Conservation (phyloP, 441 rosid genomes). For the Kokia cookei region DNA sequence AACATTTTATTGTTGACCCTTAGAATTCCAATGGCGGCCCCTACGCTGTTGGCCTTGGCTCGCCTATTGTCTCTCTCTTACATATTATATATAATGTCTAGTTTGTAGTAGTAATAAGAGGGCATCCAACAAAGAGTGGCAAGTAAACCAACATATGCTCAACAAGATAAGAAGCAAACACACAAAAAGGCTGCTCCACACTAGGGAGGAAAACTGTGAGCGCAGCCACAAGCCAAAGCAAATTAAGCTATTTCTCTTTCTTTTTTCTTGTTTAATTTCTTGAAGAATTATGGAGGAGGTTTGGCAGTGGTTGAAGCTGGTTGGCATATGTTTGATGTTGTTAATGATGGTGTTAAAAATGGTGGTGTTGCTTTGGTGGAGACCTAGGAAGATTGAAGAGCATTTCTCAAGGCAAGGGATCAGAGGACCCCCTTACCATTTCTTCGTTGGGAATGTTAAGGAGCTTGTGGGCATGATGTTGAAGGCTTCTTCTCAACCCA, state of each 20-base stretch:
- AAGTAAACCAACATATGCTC: constrained; percentile 35
- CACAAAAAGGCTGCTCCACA: constrained; percentile 27
- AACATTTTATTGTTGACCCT: constrained; percentile 65
- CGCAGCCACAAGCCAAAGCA: not conserved
- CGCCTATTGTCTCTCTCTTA: not conserved
- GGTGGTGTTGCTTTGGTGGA: constrained; percentile 70
- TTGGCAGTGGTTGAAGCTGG: not conserved
- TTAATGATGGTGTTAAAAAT: constrained; percentile 12
- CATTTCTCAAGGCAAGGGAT: constrained; percentile 95
- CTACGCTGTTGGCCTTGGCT: not conserved
- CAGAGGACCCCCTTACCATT: constrained; percentile 92
- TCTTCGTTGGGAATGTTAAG: constrained; percentile 87
- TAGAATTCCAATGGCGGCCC: constrained; percentile 90
- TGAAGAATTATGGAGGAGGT: constrained; percentile 1
- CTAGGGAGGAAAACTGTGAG: not conserved
- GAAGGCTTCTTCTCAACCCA: constrained; percentile 90
- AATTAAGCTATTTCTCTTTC: constrained; percentile 18
- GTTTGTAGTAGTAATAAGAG: constrained; percentile 14
- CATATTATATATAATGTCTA: not conserved
- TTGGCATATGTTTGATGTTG: not conserved
- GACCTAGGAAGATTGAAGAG: constrained; percentile 74
- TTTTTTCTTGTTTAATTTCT: not conserved
- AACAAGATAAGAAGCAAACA: constrained; percentile 31
- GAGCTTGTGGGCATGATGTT: constrained; percentile 88
- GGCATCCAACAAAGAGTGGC: constrained; percentile 41